Evolutionary conservation across 352 stramenopile genomes (phyloP).

Genomic region (Phytophthora ohioensis): DNA sequence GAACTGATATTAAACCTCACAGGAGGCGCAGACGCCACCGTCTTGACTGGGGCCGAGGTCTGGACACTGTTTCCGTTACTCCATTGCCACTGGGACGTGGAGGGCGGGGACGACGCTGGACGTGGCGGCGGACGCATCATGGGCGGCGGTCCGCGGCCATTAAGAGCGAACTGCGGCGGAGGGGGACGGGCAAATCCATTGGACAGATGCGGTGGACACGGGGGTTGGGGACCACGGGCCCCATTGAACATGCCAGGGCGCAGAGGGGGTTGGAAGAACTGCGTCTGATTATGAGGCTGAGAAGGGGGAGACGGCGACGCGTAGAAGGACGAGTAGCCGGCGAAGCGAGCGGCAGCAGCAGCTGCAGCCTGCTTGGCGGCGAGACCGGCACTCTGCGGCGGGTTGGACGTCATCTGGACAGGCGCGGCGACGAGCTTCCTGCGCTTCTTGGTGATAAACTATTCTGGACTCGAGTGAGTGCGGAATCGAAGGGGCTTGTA

Average conservation of each 20-base stretch:
- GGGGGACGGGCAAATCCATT: slow-evolving; percentile 33
- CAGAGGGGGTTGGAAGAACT: slow-evolving; percentile 27
- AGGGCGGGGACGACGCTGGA: slow-evolving; percentile 29
- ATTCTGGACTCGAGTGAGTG: slow-evolving; percentile 14
- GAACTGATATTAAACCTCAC: slow-evolving; percentile 58
- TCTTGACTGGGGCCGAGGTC: slow-evolving; percentile 7
- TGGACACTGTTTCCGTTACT: slow-evolving; percentile 48
- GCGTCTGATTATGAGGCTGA: slow-evolving; percentile 14
- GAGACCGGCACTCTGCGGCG: slow-evolving; percentile 32
- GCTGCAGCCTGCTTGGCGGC: slow-evolving; percentile 47
- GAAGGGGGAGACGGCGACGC: slow-evolving; percentile 27
- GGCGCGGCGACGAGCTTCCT: not conserved
- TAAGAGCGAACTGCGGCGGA: slow-evolving; percentile 29
- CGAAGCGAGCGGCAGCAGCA: slow-evolving; percentile 57
- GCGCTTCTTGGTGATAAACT: not conserved
- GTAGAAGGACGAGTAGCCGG: slow-evolving; percentile 79
- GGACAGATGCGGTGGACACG: slow-evolving; percentile 16
- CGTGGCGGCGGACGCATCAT: slow-evolving; percentile 55
- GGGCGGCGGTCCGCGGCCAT: slow-evolving; percentile 35
- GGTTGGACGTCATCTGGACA: slow-evolving; percentile 47
- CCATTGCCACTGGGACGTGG: slow-evolving; percentile 74
- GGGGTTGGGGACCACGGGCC: slow-evolving; percentile 34
- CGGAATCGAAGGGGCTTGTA: slow-evolving; percentile 8
- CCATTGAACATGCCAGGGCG: slow-evolving; percentile 34
- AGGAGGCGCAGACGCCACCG: slow-evolving; percentile 35